Evolutionary conservation across 768 basidiomycete genomes (phyloP), one percentile per base, ranked within the genome.

Genomic region (Rhodotorula babjevae): DNA sequence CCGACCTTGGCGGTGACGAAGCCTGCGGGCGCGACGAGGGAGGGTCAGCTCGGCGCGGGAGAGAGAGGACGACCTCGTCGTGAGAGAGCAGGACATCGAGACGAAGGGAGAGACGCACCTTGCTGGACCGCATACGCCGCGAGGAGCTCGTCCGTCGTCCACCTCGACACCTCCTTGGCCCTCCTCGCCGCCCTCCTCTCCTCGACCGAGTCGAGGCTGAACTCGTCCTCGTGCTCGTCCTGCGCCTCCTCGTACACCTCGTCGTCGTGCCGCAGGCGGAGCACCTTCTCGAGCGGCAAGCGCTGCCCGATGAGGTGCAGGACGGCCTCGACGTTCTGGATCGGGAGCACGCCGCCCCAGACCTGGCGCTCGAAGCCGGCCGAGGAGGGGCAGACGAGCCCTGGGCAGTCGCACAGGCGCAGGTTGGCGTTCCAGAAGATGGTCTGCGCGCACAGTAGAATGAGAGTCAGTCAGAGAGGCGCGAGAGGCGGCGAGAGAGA

Each of bases 361-460:
- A 88, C 90, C 83, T 94, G 92, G 79, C 88, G 85, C 80, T 93
- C 91, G 87, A 92, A 87, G 16, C 88, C 90, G 10, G 89, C 86
- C 77, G 85, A 85, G 71, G 87, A 89, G 16, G 95, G 95, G 84
- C 95, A 88, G 6, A 97, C 92, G 25, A 98, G 86, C 18, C 95
- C 95, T 0, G 95, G 95, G 78, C 95, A 98, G 81, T 98, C 95
- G 50, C 93, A 92, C 16, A 98, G 85, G 59, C 92, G 89, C 72
- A 98, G 86, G 72, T 92, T 87, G 3, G 85, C 81, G 36, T 91
- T 92, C 89, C 89, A 91, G 80, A 89, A 95, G 56, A 95, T 85
- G 0, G 94, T 97, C 80, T 97, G 59, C 10, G 27, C 6, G 7
- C 25, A 21, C 3, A 11, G 29, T 8, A 4, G 4, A 16, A 31